Base-by-base conservation (phyloP, 1,284 basidiomycete genomes). In the Mrakiaceae sp. region DNA sequence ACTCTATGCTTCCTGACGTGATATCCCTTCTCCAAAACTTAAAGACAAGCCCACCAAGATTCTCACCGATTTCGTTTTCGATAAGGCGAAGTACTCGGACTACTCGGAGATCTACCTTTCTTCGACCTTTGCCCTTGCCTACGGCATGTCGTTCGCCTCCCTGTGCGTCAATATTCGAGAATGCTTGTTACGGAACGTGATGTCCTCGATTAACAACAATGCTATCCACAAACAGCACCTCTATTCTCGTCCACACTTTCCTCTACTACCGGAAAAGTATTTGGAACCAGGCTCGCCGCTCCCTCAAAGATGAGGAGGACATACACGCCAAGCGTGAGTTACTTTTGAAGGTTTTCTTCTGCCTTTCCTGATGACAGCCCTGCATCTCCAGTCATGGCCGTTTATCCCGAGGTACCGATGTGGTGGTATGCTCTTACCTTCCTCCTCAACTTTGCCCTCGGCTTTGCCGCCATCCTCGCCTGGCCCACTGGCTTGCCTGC, bases 191-290 rank as follows among this genome's bases (percentile, higher is more conserved):
- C 27, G 27, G 27, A 27, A 27, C 27, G 27, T 27, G 27, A 27
- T 27, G 27, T 27, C n/a, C n/a, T n/a, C 27, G 27, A 1, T 27
- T 27, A 27, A 27, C 27, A 27, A 27, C 27, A 27, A 27, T 27
- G 27, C 27, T 27, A 27, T 27, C 27, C 27, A 27, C 27, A 27
- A 27, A 27, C 27, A 27, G 27, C 27, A 27, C 27, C 27, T 87
- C 88, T 60, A 84, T 94, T 44, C 81, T 98, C 67, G 86, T 93
- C 2, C 94, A 98, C 77, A 95, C 94, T 0, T 64, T 82, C 4
- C 64, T 66, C 7, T 66, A 66, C 48, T 66, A 66, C 43, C 65
- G 65, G 3, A 46, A 55, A 39, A 50, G 4, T 70, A 87, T 93
- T 66, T 72, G 79, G 55, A 83, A 84, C 66, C 84, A 87, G 66